Base-by-base conservation (phyloP, 345 rosid species). In the Corchorus olitorius region DNA sequence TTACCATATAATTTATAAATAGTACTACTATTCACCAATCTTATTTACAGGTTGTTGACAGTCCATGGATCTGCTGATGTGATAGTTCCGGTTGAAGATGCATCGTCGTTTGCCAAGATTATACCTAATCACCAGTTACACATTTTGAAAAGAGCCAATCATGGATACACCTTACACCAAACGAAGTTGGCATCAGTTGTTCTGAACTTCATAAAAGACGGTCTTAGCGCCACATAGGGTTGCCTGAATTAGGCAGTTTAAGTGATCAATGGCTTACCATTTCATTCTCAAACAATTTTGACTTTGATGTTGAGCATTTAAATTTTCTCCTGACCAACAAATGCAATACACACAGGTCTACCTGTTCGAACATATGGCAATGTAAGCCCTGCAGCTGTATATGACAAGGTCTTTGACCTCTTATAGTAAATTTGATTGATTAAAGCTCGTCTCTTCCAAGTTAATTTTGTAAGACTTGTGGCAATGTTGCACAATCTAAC, bases 11-110 rank as follows among this genome's bases (percentile, higher is more conserved):
- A 15, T 49, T 19, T 33, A 5, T 34, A 5, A n/a, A 34, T 27
- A 27, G 27, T 27, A 27, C 61, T n/a, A 8, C 35, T 72, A 55
- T 39, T 72, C 17, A 59, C 76, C 19, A 19, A 43, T 72, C 20
- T 59, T 46, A n/a, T 13, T 0, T 72, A 46, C 83, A 90, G 97
- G 83, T 91, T 93, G 27, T 63, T 91, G 88, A 92, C 93, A n/a
- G 86, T 94, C 70, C 97, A 94, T 66, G 98, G 97, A 82, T 79
- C 92, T 33, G 83, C 53, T 54, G 97, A 94, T 43, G 77, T 84
- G 72, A 55, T 83, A 61, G 86, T 90, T 62, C 89, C 92, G 0
- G 76, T 82, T 49, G 87, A 83, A 78, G 95, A 94, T 83, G 98
- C 97, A 0, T 46, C 54, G 34, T 87, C 88, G 76, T 92, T 94